These are phyloP conservation scores for Fraxinus cuspidata DNA, from an alignment of 257 asterid species.

Conservation along the genomic window DNA sequence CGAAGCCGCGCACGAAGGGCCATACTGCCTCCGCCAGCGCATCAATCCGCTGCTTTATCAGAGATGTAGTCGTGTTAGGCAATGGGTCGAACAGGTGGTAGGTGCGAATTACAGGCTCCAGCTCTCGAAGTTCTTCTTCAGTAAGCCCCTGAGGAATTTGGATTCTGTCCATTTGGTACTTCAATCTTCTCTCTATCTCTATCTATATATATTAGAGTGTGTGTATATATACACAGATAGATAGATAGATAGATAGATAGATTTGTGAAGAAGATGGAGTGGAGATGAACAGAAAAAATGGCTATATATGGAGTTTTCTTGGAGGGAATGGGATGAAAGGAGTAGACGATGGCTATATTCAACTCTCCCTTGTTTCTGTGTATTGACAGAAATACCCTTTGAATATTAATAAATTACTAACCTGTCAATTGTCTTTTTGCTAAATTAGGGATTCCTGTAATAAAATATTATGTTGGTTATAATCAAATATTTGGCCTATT, in stretches of 20 bases:
- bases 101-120: constrained; percentile 49
- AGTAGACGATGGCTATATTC: neutral
- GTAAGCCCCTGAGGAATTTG: constrained; percentile 53
- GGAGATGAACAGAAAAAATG: neutral
- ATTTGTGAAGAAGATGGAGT: neutral
- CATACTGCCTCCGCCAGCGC: constrained; percentile 74
- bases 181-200: neutral
- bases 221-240: no score
- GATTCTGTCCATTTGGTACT: neutral
- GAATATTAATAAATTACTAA: neutral
- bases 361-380: neutral
- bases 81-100: constrained; percentile 62
- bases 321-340: neutral
- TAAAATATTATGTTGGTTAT: neutral
- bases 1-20: constrained; percentile 82
- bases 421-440: constrained; percentile 24
- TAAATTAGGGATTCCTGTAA: constrained; percentile 9
- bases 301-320: neutral
- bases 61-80: constrained; percentile 76
- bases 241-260: neutral
- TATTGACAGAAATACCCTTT: neutral
- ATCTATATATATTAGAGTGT: neutral
- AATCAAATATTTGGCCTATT: no score
- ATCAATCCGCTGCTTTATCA: constrained; percentile 61
- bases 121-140: constrained; percentile 52